Conservation (phyloP, 2,329 filamentous ascomycete species). For the Parasarocladium wereldwijsianum region DNA sequence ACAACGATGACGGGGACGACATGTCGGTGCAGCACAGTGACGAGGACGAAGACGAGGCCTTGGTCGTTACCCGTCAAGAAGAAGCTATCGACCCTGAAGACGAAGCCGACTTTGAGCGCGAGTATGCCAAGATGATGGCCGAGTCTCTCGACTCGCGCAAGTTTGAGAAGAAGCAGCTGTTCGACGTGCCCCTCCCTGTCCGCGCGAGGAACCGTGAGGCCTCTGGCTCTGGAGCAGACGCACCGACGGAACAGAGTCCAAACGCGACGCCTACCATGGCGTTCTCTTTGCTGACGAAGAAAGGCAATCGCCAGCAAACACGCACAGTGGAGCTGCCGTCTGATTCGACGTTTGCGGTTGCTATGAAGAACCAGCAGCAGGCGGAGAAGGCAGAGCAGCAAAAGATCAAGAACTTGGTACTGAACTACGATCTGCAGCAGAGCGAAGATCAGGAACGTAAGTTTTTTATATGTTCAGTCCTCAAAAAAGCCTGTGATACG, state of each 20-base stretch:
- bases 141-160: conserved; percentile 93
- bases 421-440: conserved; percentile 90
- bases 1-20: conserved; percentile 32
- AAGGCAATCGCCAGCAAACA: conserved; percentile 90
- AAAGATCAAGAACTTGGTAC: conserved; percentile 91
- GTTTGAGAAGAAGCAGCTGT: conserved; percentile 85
- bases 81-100: conserved; percentile 84
- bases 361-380: conserved; percentile 91
- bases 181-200: conserved; percentile 96
- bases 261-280: conserved; percentile 56
- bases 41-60: conserved; percentile 57
- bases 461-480: conserved; percentile 23
- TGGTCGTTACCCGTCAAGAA: conserved; percentile 81
- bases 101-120: conserved; percentile 93
- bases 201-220: conserved; percentile 53
- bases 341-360: conserved; percentile 87
- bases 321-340: conserved; percentile 79
- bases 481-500: conserved; percentile 20
- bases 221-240: conserved; percentile 12
- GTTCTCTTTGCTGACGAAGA: conserved; percentile 90
- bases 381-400: conserved; percentile 94
- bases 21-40: conserved; percentile 6
- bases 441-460: conserved; percentile 69
- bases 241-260: conserved; percentile 5
- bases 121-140: conserved; percentile 96